Base-by-base conservation (phyloP, 495 filamentous ascomycete genomes). In the Trypethelium eluteriae region DNA sequence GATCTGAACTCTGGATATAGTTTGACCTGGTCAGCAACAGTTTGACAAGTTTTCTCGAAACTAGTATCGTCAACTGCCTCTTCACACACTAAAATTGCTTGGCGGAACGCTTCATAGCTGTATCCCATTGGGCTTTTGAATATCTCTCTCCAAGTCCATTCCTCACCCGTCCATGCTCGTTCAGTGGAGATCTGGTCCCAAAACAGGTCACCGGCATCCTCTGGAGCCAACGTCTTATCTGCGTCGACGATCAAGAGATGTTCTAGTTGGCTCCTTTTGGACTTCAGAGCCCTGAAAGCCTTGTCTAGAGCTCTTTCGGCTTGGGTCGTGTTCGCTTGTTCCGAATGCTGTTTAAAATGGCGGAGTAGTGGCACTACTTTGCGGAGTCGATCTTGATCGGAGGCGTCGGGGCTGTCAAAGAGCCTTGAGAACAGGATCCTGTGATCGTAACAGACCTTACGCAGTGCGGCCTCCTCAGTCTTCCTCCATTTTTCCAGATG, bases 211-310 rank as follows among this genome's bases (percentile, higher is more conserved):
- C 85, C 84, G 12, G 83, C 82, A 67, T 90, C 86, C 56, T 79
- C 64, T 25, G 80, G 68, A 59, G 81, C 74, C 66, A 90, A 73
- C 0, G 85, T 88, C 66, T 72, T 83, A 68, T 89, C 85, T 3
- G 73, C 85, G 68, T 89, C 86, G 38, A 89, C 66, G 1, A 85
- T 79, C 62, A 88, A 66, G 50, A 84, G 71, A 1, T 78, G 84
- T 66, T 81, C 66, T 46, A 78, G 66, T 9, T 76, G 46, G 32
- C 66, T 65, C 14, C 67, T 32, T 7, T 38, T 12, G n/a, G 62
- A 32, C 9, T 63, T 11, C 18, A 84, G 6, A 7, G 73, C 69
- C 11, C 79, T 67, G 39, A 84, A 9, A 7, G 73, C 69, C 11
- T 79, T 67, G 39, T 84, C 79, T 25, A 87, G 66, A 18, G n/a